A percentile compares a stretch with the other conserved stretches of the same genome.
phyloP scores from a whole-genome alignment of 2,329 filamentous ascomycete species.

The Rhynchosporium graminicola region DNA sequence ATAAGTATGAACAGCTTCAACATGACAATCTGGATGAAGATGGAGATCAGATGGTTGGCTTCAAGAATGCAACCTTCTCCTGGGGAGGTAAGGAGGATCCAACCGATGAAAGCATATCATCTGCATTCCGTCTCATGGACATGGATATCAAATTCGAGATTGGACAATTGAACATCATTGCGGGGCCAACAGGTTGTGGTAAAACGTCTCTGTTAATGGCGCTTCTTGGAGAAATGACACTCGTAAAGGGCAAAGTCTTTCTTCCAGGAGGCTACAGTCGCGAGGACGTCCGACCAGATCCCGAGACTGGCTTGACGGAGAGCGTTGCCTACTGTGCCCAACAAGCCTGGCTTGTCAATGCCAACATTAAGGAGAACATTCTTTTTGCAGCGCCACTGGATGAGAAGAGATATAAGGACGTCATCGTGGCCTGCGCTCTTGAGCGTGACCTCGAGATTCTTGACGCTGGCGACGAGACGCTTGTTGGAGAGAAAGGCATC shows the following conservation, averaged over 20 bases:
- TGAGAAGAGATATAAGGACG: slow-evolving; percentile 79
- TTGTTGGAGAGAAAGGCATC: slow-evolving; percentile 97
- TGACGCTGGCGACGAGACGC: slow-evolving; percentile 86
- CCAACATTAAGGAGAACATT: slow-evolving; percentile 94
- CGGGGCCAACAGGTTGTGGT: slow-evolving; percentile 89
- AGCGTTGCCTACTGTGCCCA: slow-evolving; percentile 96
- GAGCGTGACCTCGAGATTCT: slow-evolving; percentile 91
- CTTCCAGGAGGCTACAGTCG: slow-evolving; percentile 77
- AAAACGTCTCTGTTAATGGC: slow-evolving; percentile 98
- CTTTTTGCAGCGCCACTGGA: slow-evolving; percentile 82
- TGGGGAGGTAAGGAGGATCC: slow-evolving; percentile 76
- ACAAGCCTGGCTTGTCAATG: slow-evolving; percentile 95
- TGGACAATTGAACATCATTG: slow-evolving; percentile 87
- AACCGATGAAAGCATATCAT: slow-evolving; percentile 58
- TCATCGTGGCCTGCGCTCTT: slow-evolving; percentile 87
- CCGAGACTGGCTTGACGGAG: slow-evolving; percentile 83
- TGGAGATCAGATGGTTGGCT: slow-evolving; percentile 76
- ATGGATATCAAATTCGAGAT: slow-evolving; percentile 80
- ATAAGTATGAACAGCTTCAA: slow-evolving; percentile 86
- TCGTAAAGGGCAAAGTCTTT: slow-evolving; percentile 76
- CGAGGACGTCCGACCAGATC: slow-evolving; percentile 79
- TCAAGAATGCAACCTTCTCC: slow-evolving; percentile 80
- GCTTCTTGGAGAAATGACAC: slow-evolving; percentile 91
- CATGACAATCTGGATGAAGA: slow-evolving; percentile 67
- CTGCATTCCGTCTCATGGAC: slow-evolving; percentile 80